phyloP scores from a whole-genome alignment of 129 eudicot genomes.

The Saussurea involucrata region DNA sequence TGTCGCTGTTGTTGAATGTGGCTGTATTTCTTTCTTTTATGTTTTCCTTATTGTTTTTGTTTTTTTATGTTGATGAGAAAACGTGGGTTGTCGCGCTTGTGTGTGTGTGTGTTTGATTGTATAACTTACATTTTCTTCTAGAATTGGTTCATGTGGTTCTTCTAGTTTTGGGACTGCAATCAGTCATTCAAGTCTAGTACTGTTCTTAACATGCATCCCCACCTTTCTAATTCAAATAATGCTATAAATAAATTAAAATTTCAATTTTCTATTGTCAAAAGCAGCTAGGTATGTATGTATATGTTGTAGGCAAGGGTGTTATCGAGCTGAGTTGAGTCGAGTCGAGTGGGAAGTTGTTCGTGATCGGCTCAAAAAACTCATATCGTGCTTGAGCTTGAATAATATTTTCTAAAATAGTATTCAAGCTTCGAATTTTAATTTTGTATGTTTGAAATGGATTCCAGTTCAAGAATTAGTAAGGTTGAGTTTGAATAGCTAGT shows the following conservation, averaged over 20 bases:
- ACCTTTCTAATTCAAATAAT: not conserved
- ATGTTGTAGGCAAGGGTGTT: too few species aligned
- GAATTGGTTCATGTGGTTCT: not conserved
- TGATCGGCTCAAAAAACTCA: too few species aligned
- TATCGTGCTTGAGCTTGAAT: too few species aligned
- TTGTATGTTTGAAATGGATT: too few species aligned
- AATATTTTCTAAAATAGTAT: too few species aligned
- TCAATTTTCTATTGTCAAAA: not conserved
- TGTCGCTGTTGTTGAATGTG: conserved; percentile 8
- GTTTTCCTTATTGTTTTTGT: conserved; percentile 10
- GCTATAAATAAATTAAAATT: not conserved
- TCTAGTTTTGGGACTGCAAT: not conserved
- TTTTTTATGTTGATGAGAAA: conserved; percentile 7
- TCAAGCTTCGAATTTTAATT: too few species aligned
- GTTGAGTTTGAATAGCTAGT: not conserved
- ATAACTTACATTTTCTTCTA: not conserved
- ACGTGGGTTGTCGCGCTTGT: not conserved
- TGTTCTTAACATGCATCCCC: not conserved
- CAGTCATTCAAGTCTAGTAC: not conserved
- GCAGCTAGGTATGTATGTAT: not conserved
- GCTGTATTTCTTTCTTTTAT: not conserved
- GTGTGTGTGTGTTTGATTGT: not conserved
- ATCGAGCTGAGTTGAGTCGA: too few species aligned
- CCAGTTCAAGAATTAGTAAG: too few species aligned
- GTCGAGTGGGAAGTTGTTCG: too few species aligned